phyloP scores from a whole-genome alignment of 352 stramenopile genomes.

The Globisporangium okanoganense region DNA sequence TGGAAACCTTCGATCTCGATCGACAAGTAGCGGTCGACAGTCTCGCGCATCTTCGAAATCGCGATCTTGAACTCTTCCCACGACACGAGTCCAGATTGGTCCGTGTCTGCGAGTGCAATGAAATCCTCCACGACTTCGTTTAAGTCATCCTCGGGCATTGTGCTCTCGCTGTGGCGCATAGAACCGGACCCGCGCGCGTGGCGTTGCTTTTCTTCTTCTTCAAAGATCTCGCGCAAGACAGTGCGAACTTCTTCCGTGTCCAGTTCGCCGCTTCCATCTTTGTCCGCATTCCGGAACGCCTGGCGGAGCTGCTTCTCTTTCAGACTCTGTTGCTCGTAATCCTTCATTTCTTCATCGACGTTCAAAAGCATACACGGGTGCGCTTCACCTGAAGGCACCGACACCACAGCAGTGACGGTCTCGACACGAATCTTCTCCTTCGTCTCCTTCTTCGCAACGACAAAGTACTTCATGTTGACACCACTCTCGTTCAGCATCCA shows the following conservation, averaged over 20 bases:
- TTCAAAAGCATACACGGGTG: conserved; percentile 64
- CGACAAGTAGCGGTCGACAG: conserved; percentile 64
- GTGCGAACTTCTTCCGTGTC: conserved; percentile 72
- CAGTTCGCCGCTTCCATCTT: conserved; percentile 71
- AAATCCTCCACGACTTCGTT: conserved; percentile 70
- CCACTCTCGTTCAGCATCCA: conserved; percentile 85
- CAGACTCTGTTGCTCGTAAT: conserved; percentile 70
- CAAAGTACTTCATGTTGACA: conserved; percentile 75
- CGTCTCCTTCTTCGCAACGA: conserved; percentile 66
- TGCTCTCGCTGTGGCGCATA: conserved; percentile 36
- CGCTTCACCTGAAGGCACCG: conserved; percentile 42
- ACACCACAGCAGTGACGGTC: conserved; percentile 48
- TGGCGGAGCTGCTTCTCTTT: conserved; percentile 85
- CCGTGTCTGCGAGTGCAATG: conserved; percentile 69
- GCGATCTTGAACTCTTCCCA: conserved; percentile 87
- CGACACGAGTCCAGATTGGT: conserved; percentile 72
- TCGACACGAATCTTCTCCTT: conserved; percentile 48
- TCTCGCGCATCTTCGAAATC: conserved; percentile 73
- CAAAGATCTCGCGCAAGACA: conserved; percentile 67
- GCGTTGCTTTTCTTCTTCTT: conserved; percentile 60
- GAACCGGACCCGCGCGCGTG: conserved; percentile 9
- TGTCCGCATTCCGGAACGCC: conserved; percentile 73
- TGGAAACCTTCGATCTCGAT: conserved; percentile 76
- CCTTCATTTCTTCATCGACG: conserved; percentile 59
- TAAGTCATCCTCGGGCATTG: conserved; percentile 55